Evolutionary conservation across 352 stramenopile genomes (phyloP).

Genomic region (Pythium plurisporium): DNA sequence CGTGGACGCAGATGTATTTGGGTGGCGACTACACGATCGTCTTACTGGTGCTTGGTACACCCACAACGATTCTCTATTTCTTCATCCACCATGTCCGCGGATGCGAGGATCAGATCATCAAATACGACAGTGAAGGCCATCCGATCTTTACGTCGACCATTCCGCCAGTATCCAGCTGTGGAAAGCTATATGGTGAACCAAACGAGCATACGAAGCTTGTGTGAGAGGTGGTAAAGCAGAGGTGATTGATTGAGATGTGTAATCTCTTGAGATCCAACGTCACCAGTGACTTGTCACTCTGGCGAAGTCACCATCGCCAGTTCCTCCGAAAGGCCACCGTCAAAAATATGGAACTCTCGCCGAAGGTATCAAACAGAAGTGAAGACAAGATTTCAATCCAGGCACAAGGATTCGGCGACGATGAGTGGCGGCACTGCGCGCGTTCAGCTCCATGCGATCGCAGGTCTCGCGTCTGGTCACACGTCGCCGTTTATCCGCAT

Average conservation of each 20-base stretch:
- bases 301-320: not conserved
- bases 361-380: not conserved
- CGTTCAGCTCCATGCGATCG: constrained; percentile 23
- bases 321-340: constrained; percentile 2
- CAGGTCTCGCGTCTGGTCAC: constrained; percentile 43
- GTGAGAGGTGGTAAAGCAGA: not conserved
- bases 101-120: constrained; percentile 55
- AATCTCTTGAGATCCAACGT: too few species aligned
- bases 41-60: constrained; percentile 44
- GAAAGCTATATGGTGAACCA: constrained; percentile 8
- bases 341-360: not conserved
- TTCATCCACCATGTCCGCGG: constrained; percentile 58
- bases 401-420: too few species aligned
- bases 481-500: constrained; percentile 42
- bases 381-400: not conserved
- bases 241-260: too few species aligned
- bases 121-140: constrained; percentile 26
- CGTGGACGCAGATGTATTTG: constrained; percentile 69
- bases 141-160: constrained; percentile 1
- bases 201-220: constrained; percentile 44
- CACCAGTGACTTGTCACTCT: not conserved
- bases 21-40: constrained; percentile 59
- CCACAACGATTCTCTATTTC: constrained; percentile 57
- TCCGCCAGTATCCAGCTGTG: not conserved
- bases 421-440: not conserved